Evolutionary conservation across 2,329 filamentous ascomycete genomes (phyloP).

Genomic region (Calonectria leucothoes): DNA sequence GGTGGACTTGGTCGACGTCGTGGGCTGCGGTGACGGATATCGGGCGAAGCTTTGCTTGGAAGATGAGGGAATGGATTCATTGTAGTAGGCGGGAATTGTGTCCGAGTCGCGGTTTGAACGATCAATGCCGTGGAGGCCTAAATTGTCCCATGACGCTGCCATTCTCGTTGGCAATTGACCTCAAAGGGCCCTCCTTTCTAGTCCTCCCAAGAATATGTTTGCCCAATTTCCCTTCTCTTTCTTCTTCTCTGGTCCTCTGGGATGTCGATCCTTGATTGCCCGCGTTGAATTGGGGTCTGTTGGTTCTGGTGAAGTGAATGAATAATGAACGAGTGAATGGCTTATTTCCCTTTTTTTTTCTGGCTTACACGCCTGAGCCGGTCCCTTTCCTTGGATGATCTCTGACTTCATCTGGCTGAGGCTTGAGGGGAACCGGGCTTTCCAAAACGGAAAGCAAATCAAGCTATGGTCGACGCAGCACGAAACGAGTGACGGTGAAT

Average conservation of each 20-base stretch:
- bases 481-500: not conserved
- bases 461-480: constrained; percentile 11
- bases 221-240: not conserved
- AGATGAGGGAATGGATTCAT: constrained; percentile 31
- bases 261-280: not conserved
- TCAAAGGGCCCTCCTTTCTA: not conserved
- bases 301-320: not conserved
- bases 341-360: not conserved
- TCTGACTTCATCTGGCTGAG: not conserved
- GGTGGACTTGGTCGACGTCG: constrained; percentile 32
- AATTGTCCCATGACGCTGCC: constrained; percentile 25
- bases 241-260: not conserved
- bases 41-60: constrained; percentile 33
- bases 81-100: constrained; percentile 23
- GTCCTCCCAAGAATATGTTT: not conserved
- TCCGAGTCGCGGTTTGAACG: constrained; percentile 15
- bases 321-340: not conserved
- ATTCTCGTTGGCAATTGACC: constrained; percentile 3
- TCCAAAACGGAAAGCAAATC: constrained; percentile 4
- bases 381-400: not conserved
- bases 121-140: constrained; percentile 25
- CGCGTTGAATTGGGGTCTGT: not conserved
- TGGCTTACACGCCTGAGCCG: constrained; percentile 11
- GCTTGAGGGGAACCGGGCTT: not conserved
- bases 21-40: constrained; percentile 35